Base-by-base conservation (phyloP, 2,329 filamentous ascomycete species). In the Neocucurbitaria cava region DNA sequence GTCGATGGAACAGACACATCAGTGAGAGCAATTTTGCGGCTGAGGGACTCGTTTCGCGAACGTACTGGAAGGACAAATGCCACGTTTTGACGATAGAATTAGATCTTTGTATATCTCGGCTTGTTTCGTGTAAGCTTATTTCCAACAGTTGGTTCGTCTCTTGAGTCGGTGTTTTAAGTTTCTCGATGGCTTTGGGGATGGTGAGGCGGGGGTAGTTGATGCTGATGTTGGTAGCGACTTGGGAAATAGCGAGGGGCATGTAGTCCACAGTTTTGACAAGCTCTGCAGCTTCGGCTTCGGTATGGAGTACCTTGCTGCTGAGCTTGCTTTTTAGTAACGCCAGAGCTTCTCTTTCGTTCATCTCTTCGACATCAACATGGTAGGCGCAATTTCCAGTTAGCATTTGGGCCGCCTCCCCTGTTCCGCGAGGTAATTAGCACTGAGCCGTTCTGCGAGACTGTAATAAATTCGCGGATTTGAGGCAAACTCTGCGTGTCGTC, bases 11-110 rank as follows among this genome's bases (percentile, higher is more conserved):
- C 7, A 65, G 40, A 47, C 58, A 55, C 60, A 66, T 64, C 21
- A 82, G 69, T 2, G 77, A 78, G 0, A 83, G 56, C 5, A 82
- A 62, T 20, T 78, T 66, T 3, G 79, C 70, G 5, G 80, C 80
- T 6, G 69, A 58, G 9, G 52, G 57, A 7, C 17, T 43, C 6
- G 18, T 53, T 3, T 58, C 49, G n/a, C 64, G 72, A 33, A 81
- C 76, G n/a, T 76, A 64, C 58, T 69, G 36, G 49, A 66, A 68
- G 1, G 62, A 56, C 1, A 63, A 51, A 5, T 71, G 65, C 74
- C 72, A 79, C 1, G 74, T 78, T 0, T 52, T 42, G 2, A 76
- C 62, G 0, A 79, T 62, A 1, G 74, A 73, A 45, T 77, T 73
- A 28, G 68, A 64, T 11, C 46, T 10, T 48, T 77, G 69, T 28